These are phyloP conservation scores for Tulasnella sp. DNA, from an alignment of 768 basidiomycete species.

Conservation along the genomic window DNA sequence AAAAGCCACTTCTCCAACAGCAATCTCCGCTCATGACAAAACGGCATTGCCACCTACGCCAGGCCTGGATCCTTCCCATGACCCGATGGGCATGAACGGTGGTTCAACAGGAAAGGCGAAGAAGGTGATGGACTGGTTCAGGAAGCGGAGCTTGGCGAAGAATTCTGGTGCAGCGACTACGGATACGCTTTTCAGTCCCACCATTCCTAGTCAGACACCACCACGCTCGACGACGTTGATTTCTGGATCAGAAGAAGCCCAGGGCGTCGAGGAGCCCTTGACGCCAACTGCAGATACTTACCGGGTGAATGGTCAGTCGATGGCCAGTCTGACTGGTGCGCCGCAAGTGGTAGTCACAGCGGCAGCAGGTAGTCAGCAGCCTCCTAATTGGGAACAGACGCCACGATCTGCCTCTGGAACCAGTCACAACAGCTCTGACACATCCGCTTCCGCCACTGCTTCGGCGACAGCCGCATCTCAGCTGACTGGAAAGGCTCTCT, in stretches of 20 bases:
- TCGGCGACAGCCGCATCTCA: neutral
- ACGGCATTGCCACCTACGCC: neutral
- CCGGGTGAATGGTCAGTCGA: neutral
- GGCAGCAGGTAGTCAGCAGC: conserved; percentile 9
- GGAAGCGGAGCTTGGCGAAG: conserved; percentile 29
- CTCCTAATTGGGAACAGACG: neutral
- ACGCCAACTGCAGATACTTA: conserved; percentile 16
- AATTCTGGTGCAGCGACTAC: conserved; percentile 9
- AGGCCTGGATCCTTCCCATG: neutral
- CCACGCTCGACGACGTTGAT: neutral
- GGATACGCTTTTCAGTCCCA: neutral
- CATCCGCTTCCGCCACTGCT: neutral
- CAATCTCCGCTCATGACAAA: neutral
- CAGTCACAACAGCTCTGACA: conserved; percentile 11
- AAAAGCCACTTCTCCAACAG: neutral
- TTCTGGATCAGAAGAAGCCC: neutral
- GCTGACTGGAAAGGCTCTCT: neutral
- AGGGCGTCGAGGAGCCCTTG: conserved; percentile 9
- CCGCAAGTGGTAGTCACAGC: conserved; percentile 16
- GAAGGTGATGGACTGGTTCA: conserved; percentile 99
- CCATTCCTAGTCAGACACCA: neutral
- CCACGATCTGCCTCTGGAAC: conserved; percentile 8
- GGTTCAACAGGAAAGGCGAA: conserved; percentile 72
- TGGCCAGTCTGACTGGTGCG: neutral
- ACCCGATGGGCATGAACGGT: neutral